Evolutionary conservation across 2,329 filamentous ascomycete species (phyloP).

Genomic region (Pseudonectria buxi): DNA sequence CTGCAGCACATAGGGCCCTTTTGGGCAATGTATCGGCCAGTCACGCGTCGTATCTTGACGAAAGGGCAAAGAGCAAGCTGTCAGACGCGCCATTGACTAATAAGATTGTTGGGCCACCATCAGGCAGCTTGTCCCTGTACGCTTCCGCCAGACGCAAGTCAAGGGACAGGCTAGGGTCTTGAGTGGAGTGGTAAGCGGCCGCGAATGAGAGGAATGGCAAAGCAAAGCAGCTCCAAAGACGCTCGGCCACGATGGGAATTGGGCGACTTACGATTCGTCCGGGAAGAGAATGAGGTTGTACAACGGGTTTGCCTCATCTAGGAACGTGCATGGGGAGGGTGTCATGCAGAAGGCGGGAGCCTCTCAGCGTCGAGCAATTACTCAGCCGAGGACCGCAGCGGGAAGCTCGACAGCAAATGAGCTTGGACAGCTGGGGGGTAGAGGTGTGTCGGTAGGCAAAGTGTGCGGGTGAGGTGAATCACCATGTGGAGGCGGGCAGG

Average conservation of each 20-base stretch:
- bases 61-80: slow-evolving; percentile 9
- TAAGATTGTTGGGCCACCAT: slow-evolving; percentile 21
- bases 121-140: slow-evolving; percentile 13
- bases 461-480: no score
- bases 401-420: slow-evolving; percentile 13
- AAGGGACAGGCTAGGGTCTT: slow-evolving; percentile 13
- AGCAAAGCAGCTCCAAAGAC: slow-evolving; percentile 14
- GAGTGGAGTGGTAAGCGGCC: slow-evolving; percentile 10
- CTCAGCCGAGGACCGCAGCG: slow-evolving; percentile 23
- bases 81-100: slow-evolving; percentile 20
- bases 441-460: no score
- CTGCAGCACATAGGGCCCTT: slow-evolving; percentile 18
- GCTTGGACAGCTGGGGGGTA: slow-evolving; percentile 3
- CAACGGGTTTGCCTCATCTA: slow-evolving; percentile 14
- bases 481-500: no score
- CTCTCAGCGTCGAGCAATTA: slow-evolving; percentile 31
- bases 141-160: slow-evolving; percentile 16
- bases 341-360: slow-evolving; percentile 15
- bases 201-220: slow-evolving; percentile 18
- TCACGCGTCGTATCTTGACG: slow-evolving; percentile 15
- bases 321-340: slow-evolving; percentile 14
- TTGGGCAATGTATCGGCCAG: slow-evolving; percentile 17
- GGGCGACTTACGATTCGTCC: slow-evolving; percentile 17
- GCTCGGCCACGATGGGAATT: slow-evolving; percentile 11
- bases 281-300: slow-evolving; percentile 10